phyloP scores from a whole-genome alignment of 371 early-diverging fungal species.

The Mucor irregularis region DNA sequence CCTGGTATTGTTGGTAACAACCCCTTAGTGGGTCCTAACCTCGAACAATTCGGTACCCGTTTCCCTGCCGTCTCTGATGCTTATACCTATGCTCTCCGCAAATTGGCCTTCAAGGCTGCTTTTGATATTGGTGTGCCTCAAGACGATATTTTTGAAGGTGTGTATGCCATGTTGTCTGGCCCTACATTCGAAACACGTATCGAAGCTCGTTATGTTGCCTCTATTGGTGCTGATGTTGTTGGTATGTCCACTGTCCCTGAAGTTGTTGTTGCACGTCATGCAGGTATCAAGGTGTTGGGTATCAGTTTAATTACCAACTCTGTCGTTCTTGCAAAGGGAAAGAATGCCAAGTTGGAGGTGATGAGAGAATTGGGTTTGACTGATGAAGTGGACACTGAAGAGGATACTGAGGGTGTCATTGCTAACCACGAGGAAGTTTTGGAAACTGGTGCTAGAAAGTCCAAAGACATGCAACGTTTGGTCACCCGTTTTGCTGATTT shows the following conservation, averaged over 20 bases:
- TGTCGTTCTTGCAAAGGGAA: slow-evolving; percentile 69
- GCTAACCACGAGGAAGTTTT: slow-evolving; percentile 92
- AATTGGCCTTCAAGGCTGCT: slow-evolving; percentile 63
- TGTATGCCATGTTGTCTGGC: slow-evolving; percentile 87
- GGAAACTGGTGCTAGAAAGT: slow-evolving; percentile 69
- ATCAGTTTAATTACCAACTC: slow-evolving; percentile 86
- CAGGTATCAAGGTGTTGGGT: slow-evolving; percentile 86
- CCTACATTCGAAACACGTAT: slow-evolving; percentile 91
- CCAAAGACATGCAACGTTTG: slow-evolving; percentile 75
- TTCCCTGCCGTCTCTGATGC: slow-evolving; percentile 91
- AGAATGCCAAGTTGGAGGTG: slow-evolving; percentile 62
- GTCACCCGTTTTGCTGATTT: slow-evolving; percentile 68
- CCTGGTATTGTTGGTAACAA: slow-evolving; percentile 80
- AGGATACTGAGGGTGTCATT: slow-evolving; percentile 55
- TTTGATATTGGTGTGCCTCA: slow-evolving; percentile 53
- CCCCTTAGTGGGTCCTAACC: slow-evolving; percentile 88
- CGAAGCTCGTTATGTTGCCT: slow-evolving; percentile 79
- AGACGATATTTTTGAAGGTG: slow-evolving; percentile 73
- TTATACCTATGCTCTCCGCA: slow-evolving; percentile 85
- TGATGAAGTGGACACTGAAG: slow-evolving; percentile 40
- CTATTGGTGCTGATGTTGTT: slow-evolving; percentile 84
- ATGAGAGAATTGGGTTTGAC: slow-evolving; percentile 49
- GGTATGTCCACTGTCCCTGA: slow-evolving; percentile 98
- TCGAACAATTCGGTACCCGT: slow-evolving; percentile 84
- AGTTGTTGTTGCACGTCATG: slow-evolving; percentile 91